Evolutionary conservation across 2,329 filamentous ascomycete genomes (phyloP), one percentile per base, ranked within the genome.

Genomic region (Penicillium palitans): DNA sequence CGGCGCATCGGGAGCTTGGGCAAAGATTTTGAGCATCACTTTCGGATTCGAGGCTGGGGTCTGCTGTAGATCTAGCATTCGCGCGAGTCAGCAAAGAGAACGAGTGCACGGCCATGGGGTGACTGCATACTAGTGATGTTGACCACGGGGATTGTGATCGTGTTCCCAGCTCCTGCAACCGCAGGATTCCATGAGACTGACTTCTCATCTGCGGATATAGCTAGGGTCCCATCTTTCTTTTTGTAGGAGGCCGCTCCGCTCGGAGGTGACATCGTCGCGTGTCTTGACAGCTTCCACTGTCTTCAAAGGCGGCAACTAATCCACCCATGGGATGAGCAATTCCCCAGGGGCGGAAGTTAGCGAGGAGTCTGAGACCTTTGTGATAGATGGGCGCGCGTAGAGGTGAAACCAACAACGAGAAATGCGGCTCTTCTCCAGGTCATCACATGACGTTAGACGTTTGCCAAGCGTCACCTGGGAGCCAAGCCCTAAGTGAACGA

Each of bases 21-120:
- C 89, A 67, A 97, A 90, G 55, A 99, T 88, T 75, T 95, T 96
- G 59, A 98, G 84, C 83, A 96, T 96, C 53, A 96, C 92, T 81
- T 96, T 97, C 19, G 91, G 81, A 37, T 86, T 87, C n/a, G 83
- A 87, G 60, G 91, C 91, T 13, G 95, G 93, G 0, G 95, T 98
- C 74, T 98, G 93, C 75, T 99, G 93, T 49, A 99, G 85, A 78
- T 98, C 91, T 95, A 50, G 21, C 19, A 44, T 45, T 55, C 33
- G 55, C 51, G 27, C 57, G 21, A 44, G 33, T 58, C 44, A 61
- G 59, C 37, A 46, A 54, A 37, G 29, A 21, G 39, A 53, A 53
- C 13, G 6, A 37, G 53, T 44, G 10, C 31, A 46, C 21, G 33
- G 39, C 51, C 47, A 61, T 45, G 37, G 29, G 57, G 37, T 25